Evolutionary conservation across 768 basidiomycete species (phyloP).

Genomic region (Gelatoporia subvermispora): DNA sequence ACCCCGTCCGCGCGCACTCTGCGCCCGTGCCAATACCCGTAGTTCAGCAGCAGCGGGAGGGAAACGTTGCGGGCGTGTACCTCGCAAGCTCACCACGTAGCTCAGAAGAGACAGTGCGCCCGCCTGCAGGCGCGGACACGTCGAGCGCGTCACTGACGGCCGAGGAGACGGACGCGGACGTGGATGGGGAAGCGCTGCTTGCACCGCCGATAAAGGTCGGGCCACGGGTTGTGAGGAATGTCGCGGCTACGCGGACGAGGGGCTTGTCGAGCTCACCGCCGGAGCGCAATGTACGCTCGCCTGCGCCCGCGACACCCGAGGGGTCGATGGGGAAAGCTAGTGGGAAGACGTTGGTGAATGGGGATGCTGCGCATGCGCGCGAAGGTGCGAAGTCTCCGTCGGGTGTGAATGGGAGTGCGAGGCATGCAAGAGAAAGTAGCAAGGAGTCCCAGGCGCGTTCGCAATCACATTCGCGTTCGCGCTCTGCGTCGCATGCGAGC

Average conservation of each 20-base stretch:
- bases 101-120: conserved; percentile 65
- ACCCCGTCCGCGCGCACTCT: conserved; percentile 4
- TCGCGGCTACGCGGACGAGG: conserved; percentile 15
- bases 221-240: conserved; percentile 18
- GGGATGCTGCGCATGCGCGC: neutral
- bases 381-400: no score
- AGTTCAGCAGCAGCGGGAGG: no score
- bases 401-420: no score
- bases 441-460: neutral
- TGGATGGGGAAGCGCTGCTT: neutral
- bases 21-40: no score
- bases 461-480: no score
- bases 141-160: neutral
- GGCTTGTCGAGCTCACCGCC: conserved; percentile 12
- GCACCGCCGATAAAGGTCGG: conserved; percentile 4
- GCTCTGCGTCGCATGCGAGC: no score
- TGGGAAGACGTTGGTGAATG: neutral
- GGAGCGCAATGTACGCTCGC: conserved; percentile 7
- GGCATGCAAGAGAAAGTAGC: no score
- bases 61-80: conserved; percentile 1
- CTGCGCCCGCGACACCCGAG: neutral
- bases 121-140: no score
- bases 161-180: conserved; percentile 2
- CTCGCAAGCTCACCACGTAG: conserved; percentile 33
- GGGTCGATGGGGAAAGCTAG: neutral